These are phyloP conservation scores for Rhipidocladum racemiflorum DNA, from an alignment of 176 grass and related monocot species.

Conservation along the genomic window DNA sequence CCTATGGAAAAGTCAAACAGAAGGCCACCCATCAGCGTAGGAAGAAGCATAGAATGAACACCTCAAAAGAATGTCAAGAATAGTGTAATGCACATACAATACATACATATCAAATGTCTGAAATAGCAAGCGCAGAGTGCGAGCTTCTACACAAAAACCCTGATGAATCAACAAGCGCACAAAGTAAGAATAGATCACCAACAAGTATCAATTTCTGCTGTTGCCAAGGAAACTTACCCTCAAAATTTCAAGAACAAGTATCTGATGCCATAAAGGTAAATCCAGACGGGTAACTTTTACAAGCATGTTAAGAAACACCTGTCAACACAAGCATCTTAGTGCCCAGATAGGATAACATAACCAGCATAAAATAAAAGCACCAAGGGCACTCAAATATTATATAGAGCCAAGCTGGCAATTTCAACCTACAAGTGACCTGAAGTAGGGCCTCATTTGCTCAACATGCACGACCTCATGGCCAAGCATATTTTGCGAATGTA, in stretches of 20 bases:
- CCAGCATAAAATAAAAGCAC: constrained; percentile 24
- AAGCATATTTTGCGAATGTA: background rate
- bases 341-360: constrained; percentile 22
- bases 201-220: constrained; percentile 6
- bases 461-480: background rate
- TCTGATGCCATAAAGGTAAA: constrained; percentile 97
- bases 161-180: constrained; percentile 35
- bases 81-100: constrained; percentile 21
- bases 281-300: constrained; percentile 92
- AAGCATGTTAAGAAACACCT: constrained; percentile 98
- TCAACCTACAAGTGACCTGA: background rate
- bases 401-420: constrained; percentile 12
- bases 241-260: constrained; percentile 97
- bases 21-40: constrained; percentile 16
- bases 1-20: background rate
- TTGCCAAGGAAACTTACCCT: constrained; percentile 60
- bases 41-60: constrained; percentile 17
- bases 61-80: constrained; percentile 26
- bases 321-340: constrained; percentile 40
- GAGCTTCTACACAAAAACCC: constrained; percentile 97
- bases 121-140: constrained; percentile 76
- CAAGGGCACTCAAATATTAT: background rate
- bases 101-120: constrained; percentile 96
- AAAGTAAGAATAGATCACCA: constrained; percentile 15
- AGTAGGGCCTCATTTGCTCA: background rate